Conservation (phyloP, 2,329 filamentous ascomycete genomes). For the Penicillium brevicompactum region DNA sequence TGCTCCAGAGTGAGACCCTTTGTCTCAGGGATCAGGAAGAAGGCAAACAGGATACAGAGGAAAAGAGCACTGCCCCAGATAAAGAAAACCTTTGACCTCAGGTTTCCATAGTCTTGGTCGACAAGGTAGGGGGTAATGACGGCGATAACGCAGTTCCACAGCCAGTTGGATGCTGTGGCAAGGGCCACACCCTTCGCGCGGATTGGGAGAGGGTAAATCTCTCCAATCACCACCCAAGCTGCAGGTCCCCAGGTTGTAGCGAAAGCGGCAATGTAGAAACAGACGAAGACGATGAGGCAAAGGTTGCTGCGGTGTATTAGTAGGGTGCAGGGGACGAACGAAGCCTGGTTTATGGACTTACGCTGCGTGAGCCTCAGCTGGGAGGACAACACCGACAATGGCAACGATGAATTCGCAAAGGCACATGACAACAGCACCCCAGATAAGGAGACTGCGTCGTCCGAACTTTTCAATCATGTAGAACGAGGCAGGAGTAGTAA, state of each 20-base stretch:
- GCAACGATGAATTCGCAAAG: constrained; percentile 84
- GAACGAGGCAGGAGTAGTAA: constrained; percentile 85
- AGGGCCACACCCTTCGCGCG: constrained; percentile 83
- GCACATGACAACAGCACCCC: constrained; percentile 78
- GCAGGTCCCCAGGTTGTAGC: constrained; percentile 83
- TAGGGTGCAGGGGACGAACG: not conserved
- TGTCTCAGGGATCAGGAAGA: constrained; percentile 79
- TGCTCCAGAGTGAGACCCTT: constrained; percentile 80
- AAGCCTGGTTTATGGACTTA: not conserved
- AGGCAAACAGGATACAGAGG: constrained; percentile 55
- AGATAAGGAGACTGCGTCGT: constrained; percentile 76
- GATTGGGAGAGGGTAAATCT: constrained; percentile 87
- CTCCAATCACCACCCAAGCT: constrained; percentile 72
- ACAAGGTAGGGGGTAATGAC: constrained; percentile 72
- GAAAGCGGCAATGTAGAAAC: constrained; percentile 91
- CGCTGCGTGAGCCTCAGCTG: not conserved
- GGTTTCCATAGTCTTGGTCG: constrained; percentile 54
- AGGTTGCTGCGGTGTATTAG: constrained; percentile 5
- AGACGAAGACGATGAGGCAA: constrained; percentile 76
- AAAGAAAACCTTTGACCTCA: constrained; percentile 73
- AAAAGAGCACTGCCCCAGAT: constrained; percentile 78
- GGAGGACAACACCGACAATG: constrained; percentile 52
- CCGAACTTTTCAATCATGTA: constrained; percentile 81
- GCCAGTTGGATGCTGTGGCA: constrained; percentile 86
- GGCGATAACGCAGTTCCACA: constrained; percentile 76